These are phyloP conservation scores for Aureobasidium pullulans DNA, from an alignment of 2,329 filamentous ascomycete genomes.

Conservation along the genomic window DNA sequence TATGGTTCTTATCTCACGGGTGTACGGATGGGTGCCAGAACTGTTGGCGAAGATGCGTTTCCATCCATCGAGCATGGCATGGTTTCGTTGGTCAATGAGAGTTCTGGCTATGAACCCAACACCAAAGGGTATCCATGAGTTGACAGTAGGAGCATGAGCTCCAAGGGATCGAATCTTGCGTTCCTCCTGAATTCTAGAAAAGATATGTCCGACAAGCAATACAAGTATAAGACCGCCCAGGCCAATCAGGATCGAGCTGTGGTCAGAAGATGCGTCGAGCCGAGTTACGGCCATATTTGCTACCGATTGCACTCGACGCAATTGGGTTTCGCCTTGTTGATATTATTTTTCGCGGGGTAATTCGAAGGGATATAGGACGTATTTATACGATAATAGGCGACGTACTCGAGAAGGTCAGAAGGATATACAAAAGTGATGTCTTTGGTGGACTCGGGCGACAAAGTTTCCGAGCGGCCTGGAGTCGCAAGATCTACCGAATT, in stretches of 20 bases:
- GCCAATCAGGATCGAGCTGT: not conserved
- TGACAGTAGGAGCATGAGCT: slow-evolving; percentile 35
- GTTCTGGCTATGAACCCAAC: slow-evolving; percentile 57
- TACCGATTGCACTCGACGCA: not conserved
- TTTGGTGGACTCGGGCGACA: not conserved
- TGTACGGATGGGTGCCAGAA: slow-evolving; percentile 41
- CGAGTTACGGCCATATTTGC: not conserved
- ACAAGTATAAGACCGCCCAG: not conserved
- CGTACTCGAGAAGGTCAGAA: not conserved
- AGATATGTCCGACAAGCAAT: slow-evolving; percentile 14
- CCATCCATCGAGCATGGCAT: slow-evolving; percentile 60
- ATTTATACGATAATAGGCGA: not conserved
- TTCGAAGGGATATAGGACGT: not conserved
- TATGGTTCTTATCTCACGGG: slow-evolving; percentile 51
- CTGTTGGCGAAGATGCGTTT: slow-evolving; percentile 40
- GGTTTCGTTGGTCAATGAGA: slow-evolving; percentile 37
- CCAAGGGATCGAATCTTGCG: slow-evolving; percentile 35
- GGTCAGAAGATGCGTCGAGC: not conserved
- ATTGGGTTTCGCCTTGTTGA: not conserved
- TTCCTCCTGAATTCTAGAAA: slow-evolving; percentile 25
- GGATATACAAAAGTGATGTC: not conserved
- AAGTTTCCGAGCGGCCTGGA: not conserved
- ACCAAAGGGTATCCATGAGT: slow-evolving; percentile 40
- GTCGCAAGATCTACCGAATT: not conserved
- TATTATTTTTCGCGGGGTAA: not conserved